Percentiles rank a stretch among this genome's conserved stretches.
Evolutionary conservation across 2,329 filamentous ascomycete species (phyloP).

Genomic region (Venturiaceae sp.): DNA sequence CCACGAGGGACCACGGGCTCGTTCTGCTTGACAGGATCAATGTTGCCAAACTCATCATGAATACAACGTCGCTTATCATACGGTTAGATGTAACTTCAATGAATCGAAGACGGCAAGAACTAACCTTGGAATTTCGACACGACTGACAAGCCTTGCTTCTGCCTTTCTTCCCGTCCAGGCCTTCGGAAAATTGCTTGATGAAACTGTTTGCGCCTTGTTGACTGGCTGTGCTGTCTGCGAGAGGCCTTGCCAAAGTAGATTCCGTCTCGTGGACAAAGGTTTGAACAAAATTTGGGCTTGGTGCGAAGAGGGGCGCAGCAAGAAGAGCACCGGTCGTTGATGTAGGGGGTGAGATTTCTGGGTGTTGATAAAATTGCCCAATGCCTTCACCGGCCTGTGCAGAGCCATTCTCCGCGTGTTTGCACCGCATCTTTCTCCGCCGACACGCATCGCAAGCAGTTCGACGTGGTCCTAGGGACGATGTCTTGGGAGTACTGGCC

Average conservation of each 20-base stretch:
- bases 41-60: slow-evolving; percentile 54
- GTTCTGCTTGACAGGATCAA: slow-evolving; percentile 54
- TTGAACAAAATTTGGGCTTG: not conserved
- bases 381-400: not conserved
- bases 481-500: slow-evolving; percentile 40
- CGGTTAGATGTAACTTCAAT: not conserved
- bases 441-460: slow-evolving; percentile 54
- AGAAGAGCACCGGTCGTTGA: not conserved
- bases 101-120: too few relatives aligned
- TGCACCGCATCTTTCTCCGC: slow-evolving; percentile 52
- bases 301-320: not conserved
- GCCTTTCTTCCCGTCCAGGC: slow-evolving; percentile 42
- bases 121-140: slow-evolving; percentile 58
- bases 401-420: slow-evolving; percentile 40
- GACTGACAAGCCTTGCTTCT: slow-evolving; percentile 56
- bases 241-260: slow-evolving; percentile 18
- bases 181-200: slow-evolving; percentile 18
- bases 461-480: slow-evolving; percentile 49
- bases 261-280: slow-evolving; percentile 12
- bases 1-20: slow-evolving; percentile 51
- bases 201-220: not conserved
- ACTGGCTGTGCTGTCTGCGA: slow-evolving; percentile 4
- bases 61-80: slow-evolving; percentile 50
- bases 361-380: not conserved
- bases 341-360: not conserved